Conservation (phyloP, 108 stramenopile species). For the Nannochloropsis granulata region DNA sequence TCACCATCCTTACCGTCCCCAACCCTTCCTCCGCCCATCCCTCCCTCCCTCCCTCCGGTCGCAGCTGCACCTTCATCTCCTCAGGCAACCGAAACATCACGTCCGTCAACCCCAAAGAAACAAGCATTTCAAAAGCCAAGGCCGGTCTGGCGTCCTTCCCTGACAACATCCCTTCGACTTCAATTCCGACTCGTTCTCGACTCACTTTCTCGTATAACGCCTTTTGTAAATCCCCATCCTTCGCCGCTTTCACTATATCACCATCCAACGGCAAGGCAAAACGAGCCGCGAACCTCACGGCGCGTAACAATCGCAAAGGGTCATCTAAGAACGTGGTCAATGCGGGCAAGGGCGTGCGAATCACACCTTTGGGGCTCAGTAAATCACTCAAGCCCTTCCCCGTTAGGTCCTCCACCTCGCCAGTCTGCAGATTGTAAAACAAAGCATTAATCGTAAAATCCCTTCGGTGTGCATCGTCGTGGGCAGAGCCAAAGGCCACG, state of each 20-base stretch:
- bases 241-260: background rate
- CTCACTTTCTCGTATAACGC: background rate
- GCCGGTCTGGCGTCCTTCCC: background rate
- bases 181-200: background rate
- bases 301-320: constrained; percentile 65
- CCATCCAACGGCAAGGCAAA: constrained; percentile 51
- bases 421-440: constrained; percentile 78
- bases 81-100: background rate
- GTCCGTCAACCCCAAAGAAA: background rate
- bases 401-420: constrained; percentile 69
- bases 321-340: constrained; percentile 79
- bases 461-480: constrained; percentile 72
- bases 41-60: background rate
- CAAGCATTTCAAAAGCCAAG: background rate
- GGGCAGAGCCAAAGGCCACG: constrained; percentile 58
- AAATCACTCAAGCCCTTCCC: constrained; percentile 69
- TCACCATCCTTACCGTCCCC: background rate
- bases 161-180: background rate
- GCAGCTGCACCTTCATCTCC: background rate
- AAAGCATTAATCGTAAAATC: constrained; percentile 90
- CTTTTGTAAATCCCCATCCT: background rate
- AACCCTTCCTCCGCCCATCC: background rate
- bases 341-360: constrained; percentile 76
- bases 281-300: constrained; percentile 73
- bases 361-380: constrained; percentile 41